These are phyloP conservation scores for Botrytis pseudocinerea DNA, from an alignment of 2,329 filamentous ascomycete genomes.

Conservation along the genomic window DNA sequence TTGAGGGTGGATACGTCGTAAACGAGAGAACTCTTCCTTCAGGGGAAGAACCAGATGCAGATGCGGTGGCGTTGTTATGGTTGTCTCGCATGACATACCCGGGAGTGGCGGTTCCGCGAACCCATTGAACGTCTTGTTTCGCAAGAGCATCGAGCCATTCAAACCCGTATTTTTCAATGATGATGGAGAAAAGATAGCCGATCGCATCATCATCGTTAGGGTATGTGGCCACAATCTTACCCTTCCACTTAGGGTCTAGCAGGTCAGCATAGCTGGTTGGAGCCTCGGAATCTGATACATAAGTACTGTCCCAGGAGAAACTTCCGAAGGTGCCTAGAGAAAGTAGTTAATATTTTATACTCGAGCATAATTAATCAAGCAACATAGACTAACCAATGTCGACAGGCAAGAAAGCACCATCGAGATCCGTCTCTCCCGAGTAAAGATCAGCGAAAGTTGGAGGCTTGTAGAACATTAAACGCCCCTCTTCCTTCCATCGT, in stretches of 20 bases:
- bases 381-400: not conserved
- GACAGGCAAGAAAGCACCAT: not conserved
- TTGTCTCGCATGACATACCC: not conserved
- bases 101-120: not conserved
- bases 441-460: not conserved
- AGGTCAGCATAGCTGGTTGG: slow-evolving; percentile 9
- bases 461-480: slow-evolving; percentile 8
- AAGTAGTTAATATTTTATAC: not conserved
- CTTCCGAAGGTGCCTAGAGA: not conserved
- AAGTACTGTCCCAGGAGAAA: not conserved
- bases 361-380: not conserved
- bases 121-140: slow-evolving; percentile 11
- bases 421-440: not conserved
- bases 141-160: not conserved
- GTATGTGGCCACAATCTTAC: slow-evolving; percentile 14
- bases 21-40: slow-evolving; percentile 5
- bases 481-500: slow-evolving; percentile 46
- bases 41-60: not conserved
- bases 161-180: slow-evolving; percentile 2
- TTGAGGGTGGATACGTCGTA: not conserved
- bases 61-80: not conserved
- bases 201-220: slow-evolving; percentile 6
- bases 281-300: slow-evolving; percentile 21
- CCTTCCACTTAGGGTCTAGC: slow-evolving; percentile 6
- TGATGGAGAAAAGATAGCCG: slow-evolving; percentile 1